phyloP scores from a whole-genome alignment of 192 early-diverging fungal genomes.

The Coemansia sp. region DNA sequence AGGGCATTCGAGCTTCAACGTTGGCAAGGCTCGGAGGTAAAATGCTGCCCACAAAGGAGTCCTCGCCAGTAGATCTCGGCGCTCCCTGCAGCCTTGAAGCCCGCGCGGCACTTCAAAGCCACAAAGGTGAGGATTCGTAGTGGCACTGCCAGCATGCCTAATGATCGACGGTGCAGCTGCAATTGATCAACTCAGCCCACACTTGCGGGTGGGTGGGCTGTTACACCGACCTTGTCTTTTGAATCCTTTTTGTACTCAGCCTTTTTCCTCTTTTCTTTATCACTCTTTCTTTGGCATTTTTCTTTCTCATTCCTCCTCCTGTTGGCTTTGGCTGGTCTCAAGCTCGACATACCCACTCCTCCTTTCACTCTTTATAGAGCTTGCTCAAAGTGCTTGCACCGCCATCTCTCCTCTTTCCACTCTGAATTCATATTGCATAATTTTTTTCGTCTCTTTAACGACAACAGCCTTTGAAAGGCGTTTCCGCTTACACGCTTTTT shows the following conservation, averaged over 20 bases:
- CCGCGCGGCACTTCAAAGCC: neutral
- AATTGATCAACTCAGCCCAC: slow-evolving; percentile 1
- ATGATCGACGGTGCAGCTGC: neutral
- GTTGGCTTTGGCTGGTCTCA: slow-evolving; percentile 10
- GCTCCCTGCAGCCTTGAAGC: slow-evolving; percentile 8
- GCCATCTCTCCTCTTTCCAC: slow-evolving; percentile 7
- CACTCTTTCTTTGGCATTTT: slow-evolving; percentile 13
- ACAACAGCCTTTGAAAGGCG: slow-evolving; percentile 4
- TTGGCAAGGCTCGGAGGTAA: neutral
- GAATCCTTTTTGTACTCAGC: slow-evolving; percentile 7
- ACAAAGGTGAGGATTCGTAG: neutral
- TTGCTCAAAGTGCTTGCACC: neutral
- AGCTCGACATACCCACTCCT: neutral
- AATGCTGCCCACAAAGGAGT: neutral
- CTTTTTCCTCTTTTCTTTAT: slow-evolving; percentile 4
- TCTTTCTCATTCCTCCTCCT: neutral
- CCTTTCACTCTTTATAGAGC: slow-evolving; percentile 1
- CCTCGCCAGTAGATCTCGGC: neutral
- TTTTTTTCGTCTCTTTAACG: neutral
- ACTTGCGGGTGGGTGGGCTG: slow-evolving; percentile 1
- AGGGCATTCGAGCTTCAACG: neutral
- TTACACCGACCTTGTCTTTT: neutral
- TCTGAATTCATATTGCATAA: neutral
- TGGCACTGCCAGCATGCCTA: neutral
- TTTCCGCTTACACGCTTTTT: neutral